These are phyloP conservation scores for Tricholoma matsutake DNA, from an alignment of 768 basidiomycete species.

Conservation along the genomic window DNA sequence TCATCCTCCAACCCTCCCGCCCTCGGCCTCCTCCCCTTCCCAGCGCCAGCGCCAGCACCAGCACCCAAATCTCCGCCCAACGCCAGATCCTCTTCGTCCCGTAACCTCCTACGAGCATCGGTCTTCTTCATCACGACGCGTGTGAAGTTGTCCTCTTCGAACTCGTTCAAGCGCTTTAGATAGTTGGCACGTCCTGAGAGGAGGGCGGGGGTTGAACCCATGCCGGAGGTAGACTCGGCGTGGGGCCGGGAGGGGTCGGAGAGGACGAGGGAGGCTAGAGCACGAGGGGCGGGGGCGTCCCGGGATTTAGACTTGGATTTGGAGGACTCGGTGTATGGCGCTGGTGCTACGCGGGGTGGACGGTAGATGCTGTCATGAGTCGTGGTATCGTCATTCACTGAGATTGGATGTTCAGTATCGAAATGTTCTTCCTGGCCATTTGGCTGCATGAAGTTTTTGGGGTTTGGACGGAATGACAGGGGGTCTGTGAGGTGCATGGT, in stretches of 20 bases:
- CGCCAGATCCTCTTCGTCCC: conserved; percentile 87
- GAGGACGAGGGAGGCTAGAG: conserved; percentile 58
- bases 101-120: conserved; percentile 63
- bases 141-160: conserved; percentile 94
- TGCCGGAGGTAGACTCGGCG: conserved; percentile 67
- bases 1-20: conserved; percentile 80
- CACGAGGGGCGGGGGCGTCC: conserved; percentile 57
- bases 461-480: conserved; percentile 89
- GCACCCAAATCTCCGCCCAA: conserved; percentile 65
- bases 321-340: conserved; percentile 66
- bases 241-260: conserved; percentile 71
- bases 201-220: conserved; percentile 59
- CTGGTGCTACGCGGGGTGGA: conserved; percentile 85
- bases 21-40: conserved; percentile 51
- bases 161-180: conserved; percentile 76
- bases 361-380: conserved; percentile 59
- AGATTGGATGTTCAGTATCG: conserved; percentile 11
- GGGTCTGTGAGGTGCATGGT: conserved; percentile 55
- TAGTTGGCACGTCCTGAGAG: conserved; percentile 71
- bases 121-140: conserved; percentile 89
- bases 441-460: conserved; percentile 59
- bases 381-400: conserved; percentile 3
- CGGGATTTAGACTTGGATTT: conserved; percentile 48
- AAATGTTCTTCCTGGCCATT: conserved; percentile 21
- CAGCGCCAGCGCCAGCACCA: conserved; percentile 36